These are phyloP conservation scores for Camellia sinensis DNA, from an alignment of 148 eudicot species.

Conservation along the genomic window DNA sequence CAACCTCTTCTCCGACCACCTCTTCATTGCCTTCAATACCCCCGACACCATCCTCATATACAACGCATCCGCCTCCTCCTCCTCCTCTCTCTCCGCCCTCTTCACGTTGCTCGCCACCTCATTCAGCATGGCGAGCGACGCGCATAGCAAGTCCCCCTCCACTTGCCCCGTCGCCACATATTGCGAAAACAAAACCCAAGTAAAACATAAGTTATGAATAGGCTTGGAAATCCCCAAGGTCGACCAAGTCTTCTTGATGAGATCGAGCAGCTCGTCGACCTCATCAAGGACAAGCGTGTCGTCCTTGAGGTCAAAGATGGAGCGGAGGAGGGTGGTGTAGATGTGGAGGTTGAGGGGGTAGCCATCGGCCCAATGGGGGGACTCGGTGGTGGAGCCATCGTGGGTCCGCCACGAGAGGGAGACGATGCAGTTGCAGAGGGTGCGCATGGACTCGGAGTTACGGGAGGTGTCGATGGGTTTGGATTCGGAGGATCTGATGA, in stretches of 20 bases:
- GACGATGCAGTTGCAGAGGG: conserved; percentile 52
- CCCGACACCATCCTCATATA: conserved; percentile 57
- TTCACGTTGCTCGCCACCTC: conserved; percentile 78
- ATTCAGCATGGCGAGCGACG: conserved; percentile 51
- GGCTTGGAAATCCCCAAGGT: conserved; percentile 55
- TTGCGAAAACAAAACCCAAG: conserved; percentile 82
- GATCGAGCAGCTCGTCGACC: conserved; percentile 83
- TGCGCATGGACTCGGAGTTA: conserved; percentile 65
- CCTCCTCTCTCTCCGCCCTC: conserved; percentile 48
- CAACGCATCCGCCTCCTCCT: background rate
- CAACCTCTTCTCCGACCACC: conserved; percentile 74
- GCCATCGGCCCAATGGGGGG: conserved; percentile 94
- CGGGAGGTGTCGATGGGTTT: conserved; percentile 65
- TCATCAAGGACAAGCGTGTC: conserved; percentile 71
- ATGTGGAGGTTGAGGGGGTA: conserved; percentile 72
- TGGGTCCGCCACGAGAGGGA: conserved; percentile 66
- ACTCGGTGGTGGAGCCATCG: conserved; percentile 49
- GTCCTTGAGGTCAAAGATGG: conserved; percentile 73
- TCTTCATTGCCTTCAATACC: conserved; percentile 52
- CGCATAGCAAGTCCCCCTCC: conserved; percentile 66
- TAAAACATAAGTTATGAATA: conserved; percentile 66
- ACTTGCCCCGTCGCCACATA: conserved; percentile 64
- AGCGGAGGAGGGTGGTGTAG: conserved; percentile 56
- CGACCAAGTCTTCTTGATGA: conserved; percentile 89
- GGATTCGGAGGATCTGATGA: conserved; percentile 38